Evolutionary conservation across 2,329 filamentous ascomycete species (phyloP).

Genomic region (Penicillium crustosum): DNA sequence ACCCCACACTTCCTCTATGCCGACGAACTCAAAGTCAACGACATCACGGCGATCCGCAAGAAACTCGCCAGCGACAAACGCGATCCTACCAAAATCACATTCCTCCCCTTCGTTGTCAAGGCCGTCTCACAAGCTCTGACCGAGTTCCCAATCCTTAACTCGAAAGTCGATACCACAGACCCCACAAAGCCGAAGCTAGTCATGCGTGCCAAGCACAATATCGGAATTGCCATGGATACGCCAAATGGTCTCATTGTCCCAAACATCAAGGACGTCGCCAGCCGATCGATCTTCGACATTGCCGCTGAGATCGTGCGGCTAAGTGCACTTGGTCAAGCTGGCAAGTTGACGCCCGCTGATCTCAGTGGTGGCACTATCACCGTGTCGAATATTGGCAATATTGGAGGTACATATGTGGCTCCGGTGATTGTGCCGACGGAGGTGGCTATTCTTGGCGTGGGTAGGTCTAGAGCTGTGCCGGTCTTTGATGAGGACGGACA

Average conservation of each 20-base stretch:
- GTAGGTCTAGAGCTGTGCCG: constrained; percentile 75
- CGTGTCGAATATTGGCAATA: constrained; percentile 92
- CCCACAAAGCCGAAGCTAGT: constrained; percentile 70
- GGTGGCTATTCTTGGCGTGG: constrained; percentile 88
- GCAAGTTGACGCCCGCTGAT: constrained; percentile 72
- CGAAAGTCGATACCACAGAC: constrained; percentile 68
- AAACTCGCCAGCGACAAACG: constrained; percentile 66
- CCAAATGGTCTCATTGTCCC: constrained; percentile 85
- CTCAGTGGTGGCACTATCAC: constrained; percentile 88
- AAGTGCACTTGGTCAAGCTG: constrained; percentile 68
- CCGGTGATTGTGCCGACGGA: constrained; percentile 90
- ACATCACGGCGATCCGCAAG: constrained; percentile 68
- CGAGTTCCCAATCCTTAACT: constrained; percentile 82
- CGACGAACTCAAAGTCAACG: constrained; percentile 80
- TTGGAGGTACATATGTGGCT: constrained; percentile 87
- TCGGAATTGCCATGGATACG: constrained; percentile 94
- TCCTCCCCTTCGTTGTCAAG: constrained; percentile 93
- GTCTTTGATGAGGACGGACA: constrained; percentile 63
- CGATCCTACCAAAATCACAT: constrained; percentile 69
- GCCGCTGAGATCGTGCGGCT: constrained; percentile 73
- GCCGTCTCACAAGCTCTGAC: constrained; percentile 82
- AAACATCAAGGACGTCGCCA: constrained; percentile 80
- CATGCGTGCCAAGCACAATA: constrained; percentile 84
- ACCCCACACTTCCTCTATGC: constrained; percentile 97
- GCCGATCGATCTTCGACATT: constrained; percentile 73